Conservation (phyloP, 2,329 filamentous ascomycete genomes). For the Talaromyces marneffei region DNA sequence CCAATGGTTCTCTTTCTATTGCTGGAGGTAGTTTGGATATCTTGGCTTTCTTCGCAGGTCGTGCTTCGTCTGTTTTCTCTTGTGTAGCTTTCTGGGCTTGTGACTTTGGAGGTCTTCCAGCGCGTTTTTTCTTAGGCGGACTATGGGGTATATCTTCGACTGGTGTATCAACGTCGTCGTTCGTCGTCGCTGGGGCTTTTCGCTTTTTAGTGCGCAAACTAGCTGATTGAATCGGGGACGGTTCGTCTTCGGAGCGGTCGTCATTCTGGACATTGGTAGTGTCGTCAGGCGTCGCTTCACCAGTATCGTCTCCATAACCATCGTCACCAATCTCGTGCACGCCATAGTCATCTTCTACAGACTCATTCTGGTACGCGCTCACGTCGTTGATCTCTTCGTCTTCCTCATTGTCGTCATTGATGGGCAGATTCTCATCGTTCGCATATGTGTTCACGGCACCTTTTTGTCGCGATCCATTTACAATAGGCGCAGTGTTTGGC, state of each 20-base stretch:
- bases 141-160: constrained; percentile 14
- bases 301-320: constrained; percentile 20
- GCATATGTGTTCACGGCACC: constrained; percentile 25
- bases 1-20: constrained; percentile 16
- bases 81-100: constrained; percentile 16
- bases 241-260: constrained; percentile 18
- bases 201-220: constrained; percentile 5
- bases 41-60: constrained; percentile 31
- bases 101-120: constrained; percentile 30
- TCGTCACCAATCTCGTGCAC: constrained; percentile 7
- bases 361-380: constrained; percentile 11
- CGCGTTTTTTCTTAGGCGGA: constrained; percentile 24
- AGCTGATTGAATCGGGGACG: constrained; percentile 9
- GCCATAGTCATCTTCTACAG: neutral
- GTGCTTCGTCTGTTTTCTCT: constrained; percentile 21
- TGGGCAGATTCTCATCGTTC: constrained; percentile 27
- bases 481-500: constrained; percentile 27
- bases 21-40: constrained; percentile 17
- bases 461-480: constrained; percentile 23
- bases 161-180: constrained; percentile 13
- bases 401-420: constrained; percentile 27
- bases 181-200: neutral
- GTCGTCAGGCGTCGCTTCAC: constrained; percentile 16
- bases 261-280: constrained; percentile 15
- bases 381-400: constrained; percentile 18